These are phyloP conservation scores for Sergeia podlipaevii DNA, from an alignment of 208 protist genomes.

Conservation along the genomic window DNA sequence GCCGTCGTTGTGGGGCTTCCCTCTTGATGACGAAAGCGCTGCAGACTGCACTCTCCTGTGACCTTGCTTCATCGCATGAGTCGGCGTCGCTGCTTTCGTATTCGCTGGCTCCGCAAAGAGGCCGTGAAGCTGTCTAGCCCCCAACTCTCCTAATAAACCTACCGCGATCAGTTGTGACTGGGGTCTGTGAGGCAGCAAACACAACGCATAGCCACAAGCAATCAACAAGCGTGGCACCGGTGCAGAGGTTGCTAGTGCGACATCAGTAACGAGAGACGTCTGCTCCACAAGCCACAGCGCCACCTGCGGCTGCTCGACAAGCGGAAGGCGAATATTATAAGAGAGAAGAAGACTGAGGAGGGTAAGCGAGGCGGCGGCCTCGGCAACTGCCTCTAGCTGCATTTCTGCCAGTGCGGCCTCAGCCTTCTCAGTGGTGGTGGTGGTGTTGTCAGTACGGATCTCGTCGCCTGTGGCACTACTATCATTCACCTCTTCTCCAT, in stretches of 20 bases:
- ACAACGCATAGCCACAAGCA: conserved; percentile 29
- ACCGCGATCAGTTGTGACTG: conserved; percentile 52
- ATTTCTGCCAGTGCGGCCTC: too few species aligned
- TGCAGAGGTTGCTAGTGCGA: conserved; percentile 22
- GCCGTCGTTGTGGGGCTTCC: background rate
- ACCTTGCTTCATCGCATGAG: too few species aligned
- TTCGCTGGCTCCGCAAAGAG: background rate
- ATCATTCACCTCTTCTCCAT: background rate
- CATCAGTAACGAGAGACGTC: conserved; percentile 37
- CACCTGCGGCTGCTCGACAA: conserved; percentile 19
- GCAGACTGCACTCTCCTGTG: background rate
- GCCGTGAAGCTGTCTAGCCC: conserved; percentile 28
- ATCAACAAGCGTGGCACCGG: conserved; percentile 35
- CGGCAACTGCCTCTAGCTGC: conserved; percentile 30
- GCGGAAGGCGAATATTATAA: conserved; percentile 20
- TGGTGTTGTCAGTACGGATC: too few species aligned
- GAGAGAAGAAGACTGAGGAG: conserved; percentile 33
- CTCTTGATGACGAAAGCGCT: background rate
- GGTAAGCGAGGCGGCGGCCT: conserved; percentile 26
- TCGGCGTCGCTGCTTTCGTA: background rate
- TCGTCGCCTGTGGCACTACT: too few species aligned
- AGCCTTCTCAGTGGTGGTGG: too few species aligned
- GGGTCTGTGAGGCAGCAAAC: conserved; percentile 27
- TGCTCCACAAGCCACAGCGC: conserved; percentile 42
- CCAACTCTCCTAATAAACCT: conserved; percentile 41